These are phyloP conservation scores for Aureobasidium namibiae DNA, from an alignment of 2,329 filamentous ascomycete genomes.

Conservation along the genomic window DNA sequence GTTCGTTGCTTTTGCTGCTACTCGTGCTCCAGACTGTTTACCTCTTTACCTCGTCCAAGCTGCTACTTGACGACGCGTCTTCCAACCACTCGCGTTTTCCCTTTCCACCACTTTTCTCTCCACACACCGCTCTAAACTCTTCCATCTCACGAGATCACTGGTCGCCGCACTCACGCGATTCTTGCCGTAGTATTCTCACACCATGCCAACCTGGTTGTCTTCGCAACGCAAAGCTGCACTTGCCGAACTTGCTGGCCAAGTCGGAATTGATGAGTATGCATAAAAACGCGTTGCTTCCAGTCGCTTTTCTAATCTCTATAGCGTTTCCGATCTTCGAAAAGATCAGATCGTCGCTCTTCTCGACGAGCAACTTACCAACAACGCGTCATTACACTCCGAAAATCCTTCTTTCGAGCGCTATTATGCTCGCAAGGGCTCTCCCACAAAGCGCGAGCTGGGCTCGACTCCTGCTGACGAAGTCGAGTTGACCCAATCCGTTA, in stretches of 20 bases:
- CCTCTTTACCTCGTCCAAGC: background rate
- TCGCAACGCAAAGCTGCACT: slow-evolving; percentile 77
- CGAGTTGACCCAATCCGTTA: slow-evolving; percentile 23
- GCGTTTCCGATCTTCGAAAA: slow-evolving; percentile 40
- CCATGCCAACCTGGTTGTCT: slow-evolving; percentile 69
- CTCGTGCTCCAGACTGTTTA: slow-evolving; percentile 4
- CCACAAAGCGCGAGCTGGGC: slow-evolving; percentile 35
- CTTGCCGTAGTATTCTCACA: slow-evolving; percentile 29
- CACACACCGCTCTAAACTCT: background rate
- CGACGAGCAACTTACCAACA: slow-evolving; percentile 62
- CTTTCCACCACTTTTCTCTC: background rate
- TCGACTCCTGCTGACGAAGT: slow-evolving; percentile 18
- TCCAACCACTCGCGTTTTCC: background rate
- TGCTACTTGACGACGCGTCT: background rate
- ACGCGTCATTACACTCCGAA: slow-evolving; percentile 55
- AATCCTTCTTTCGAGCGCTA: slow-evolving; percentile 64
- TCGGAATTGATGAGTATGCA: slow-evolving; percentile 66
- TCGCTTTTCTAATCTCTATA: slow-evolving; percentile 1
- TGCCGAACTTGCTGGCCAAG: slow-evolving; percentile 60
- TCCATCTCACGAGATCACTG: slow-evolving; percentile 10
- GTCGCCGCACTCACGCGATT: slow-evolving; percentile 45
- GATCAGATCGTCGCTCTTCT: slow-evolving; percentile 67
- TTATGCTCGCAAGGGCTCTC: slow-evolving; percentile 60
- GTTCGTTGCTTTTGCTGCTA: background rate
- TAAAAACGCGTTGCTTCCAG: background rate